Base-by-base conservation (phyloP, 257 asterid genomes). In the Solanum clarkiae region DNA sequence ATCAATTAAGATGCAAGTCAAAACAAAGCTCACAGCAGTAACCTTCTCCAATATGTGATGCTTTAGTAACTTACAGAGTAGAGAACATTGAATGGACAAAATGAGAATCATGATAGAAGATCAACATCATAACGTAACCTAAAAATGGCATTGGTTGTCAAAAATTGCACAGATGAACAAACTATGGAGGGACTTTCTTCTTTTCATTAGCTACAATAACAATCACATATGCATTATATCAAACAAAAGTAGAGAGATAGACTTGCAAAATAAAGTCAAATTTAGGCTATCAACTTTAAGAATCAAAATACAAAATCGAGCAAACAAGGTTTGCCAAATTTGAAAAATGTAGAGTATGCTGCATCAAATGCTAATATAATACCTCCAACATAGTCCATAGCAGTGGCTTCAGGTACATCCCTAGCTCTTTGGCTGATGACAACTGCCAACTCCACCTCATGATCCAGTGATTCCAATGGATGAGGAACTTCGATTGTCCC, bases 391-490 rank as follows among this genome's bases (percentile, higher is more conserved):
- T 91, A 93, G 81, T 94, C 92, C 98, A 94, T 93, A 29, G 99
- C 99, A 36, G 87, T 51, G 10, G 95, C 91, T 88, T 94, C 98
- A 0, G 99, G 90, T 86, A 96, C 97, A 62, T 94, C 98, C 22
- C 97, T 94, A 36, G 95, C 99, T 69, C 93, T 95, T 92, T 90
- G 88, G 86, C 94, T 93, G 65, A 94, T 96, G 84, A 96, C 93
- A 87, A 96, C 98, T 53, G 99, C 99, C 89, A 96, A 90, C 93
- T 96, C 99, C 88, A 94, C 99, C 93, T 96, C 99, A 75, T 93
- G 98, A 92, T 96, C 94, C 86, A 94, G 92, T 56, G 95, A 92
- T 81, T 90, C 94, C 90, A 94, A 91, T 55, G 94, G 92, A 85
- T 93, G 91, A 71, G 99, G 99, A 70, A 96, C 93, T 91, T 94